Conservation (phyloP, 441 rosid species). For the Adansonia grandidieri region DNA sequence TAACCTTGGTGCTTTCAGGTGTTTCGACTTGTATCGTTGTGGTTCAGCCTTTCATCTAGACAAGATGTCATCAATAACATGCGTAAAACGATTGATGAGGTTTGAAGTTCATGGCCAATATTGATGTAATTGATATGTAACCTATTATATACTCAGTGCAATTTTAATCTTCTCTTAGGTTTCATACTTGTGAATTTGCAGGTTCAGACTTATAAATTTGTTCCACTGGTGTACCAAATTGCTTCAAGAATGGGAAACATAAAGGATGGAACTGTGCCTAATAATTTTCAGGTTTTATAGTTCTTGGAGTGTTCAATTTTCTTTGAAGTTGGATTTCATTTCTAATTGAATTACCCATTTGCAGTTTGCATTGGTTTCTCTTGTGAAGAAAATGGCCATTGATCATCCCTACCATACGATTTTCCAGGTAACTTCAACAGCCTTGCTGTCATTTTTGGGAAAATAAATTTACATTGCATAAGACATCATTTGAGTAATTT, state of each 20-base stretch:
- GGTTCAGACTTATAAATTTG: slow-evolving; percentile 96
- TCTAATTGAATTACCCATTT: slow-evolving; percentile 39
- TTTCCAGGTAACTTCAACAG: slow-evolving; percentile 68
- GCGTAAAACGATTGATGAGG: slow-evolving; percentile 78
- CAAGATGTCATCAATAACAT: slow-evolving; percentile 72
- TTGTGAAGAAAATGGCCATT: slow-evolving; percentile 95
- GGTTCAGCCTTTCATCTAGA: slow-evolving; percentile 84
- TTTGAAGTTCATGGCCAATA: slow-evolving; percentile 31
- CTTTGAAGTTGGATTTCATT: slow-evolving; percentile 27
- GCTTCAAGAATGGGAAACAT: slow-evolving; percentile 97
- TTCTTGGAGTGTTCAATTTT: slow-evolving; percentile 19
- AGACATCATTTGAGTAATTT: slow-evolving; percentile 9
- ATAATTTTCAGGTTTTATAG: slow-evolving; percentile 76
- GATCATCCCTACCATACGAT: slow-evolving; percentile 98
- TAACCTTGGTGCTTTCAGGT: slow-evolving; percentile 60
- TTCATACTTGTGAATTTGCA: slow-evolving; percentile 33
- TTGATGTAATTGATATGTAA: slow-evolving; percentile 21
- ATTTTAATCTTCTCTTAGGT: background rate
- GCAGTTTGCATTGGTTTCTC: slow-evolving; percentile 91
- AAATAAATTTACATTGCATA: slow-evolving; percentile 17
- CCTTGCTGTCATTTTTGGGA: slow-evolving; percentile 20
- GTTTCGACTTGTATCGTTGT: slow-evolving; percentile 83
- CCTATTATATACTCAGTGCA: slow-evolving; percentile 18
- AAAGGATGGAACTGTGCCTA: slow-evolving; percentile 71
- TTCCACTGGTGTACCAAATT: slow-evolving; percentile 94